Evolutionary conservation across 192 early-diverging fungal species (phyloP).

Genomic region (Mortierella claussenii): DNA sequence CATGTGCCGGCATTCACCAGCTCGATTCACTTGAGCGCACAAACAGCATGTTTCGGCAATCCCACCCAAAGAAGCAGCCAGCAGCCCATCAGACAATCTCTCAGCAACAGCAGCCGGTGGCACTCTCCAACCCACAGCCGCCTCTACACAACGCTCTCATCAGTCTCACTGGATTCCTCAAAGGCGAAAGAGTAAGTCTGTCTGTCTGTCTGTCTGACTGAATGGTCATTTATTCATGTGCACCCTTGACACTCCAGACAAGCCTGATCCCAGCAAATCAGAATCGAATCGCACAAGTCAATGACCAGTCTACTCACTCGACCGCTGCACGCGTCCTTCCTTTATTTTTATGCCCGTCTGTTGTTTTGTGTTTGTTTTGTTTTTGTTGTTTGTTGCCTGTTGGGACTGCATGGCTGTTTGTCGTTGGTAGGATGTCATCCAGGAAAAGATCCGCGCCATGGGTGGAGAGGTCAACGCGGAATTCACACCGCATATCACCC

Average conservation of each 20-base stretch:
- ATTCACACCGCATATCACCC: conserved; percentile 19
- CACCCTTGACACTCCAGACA: too few species aligned
- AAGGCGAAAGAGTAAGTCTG: not conserved
- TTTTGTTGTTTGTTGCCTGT: not conserved
- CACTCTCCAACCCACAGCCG: not conserved
- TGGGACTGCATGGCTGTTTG: not conserved
- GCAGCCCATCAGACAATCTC: not conserved
- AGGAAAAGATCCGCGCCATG: conserved; percentile 8
- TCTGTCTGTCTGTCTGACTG: too few species aligned
- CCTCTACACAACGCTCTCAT: not conserved
- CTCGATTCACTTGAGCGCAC: too few species aligned
- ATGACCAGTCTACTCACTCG: too few species aligned
- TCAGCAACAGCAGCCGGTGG: not conserved
- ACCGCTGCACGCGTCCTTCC: too few species aligned
- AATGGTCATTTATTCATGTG: too few species aligned
- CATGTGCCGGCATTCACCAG: too few species aligned
- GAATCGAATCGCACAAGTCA: too few species aligned
- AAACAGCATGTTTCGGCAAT: conserved; percentile 19
- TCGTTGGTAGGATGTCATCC: conserved; percentile 22
- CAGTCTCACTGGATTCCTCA: not conserved
- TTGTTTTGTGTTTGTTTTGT: not conserved
- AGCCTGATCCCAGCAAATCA: too few species aligned
- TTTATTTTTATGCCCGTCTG: not conserved
- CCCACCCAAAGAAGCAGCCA: conserved; percentile 8
- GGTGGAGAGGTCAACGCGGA: conserved; percentile 18